A percentile compares a stretch with the other conserved stretches of the same genome.
Evolutionary conservation across 306 rosid species (phyloP).

Genomic region (Sicyos edulis): DNA sequence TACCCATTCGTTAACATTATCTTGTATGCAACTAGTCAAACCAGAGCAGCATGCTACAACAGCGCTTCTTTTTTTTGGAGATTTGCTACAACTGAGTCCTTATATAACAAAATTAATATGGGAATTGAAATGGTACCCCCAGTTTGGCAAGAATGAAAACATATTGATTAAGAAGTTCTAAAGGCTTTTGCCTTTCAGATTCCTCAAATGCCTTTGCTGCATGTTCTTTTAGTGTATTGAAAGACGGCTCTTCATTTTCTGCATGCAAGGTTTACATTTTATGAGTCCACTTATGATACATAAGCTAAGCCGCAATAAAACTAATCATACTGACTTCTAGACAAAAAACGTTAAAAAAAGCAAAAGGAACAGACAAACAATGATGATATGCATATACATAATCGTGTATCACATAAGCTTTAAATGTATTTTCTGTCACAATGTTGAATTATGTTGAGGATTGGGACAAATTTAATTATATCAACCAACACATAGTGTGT

Average conservation of each 20-base stretch:
- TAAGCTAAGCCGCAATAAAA: not conserved
- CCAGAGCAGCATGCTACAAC: not conserved
- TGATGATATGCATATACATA: not conserved
- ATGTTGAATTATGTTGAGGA: too few relatives aligned
- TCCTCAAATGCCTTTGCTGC: conserved; percentile 30
- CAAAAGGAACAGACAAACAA: not conserved
- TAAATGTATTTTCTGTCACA: not conserved
- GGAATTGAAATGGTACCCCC: conserved; percentile 42
- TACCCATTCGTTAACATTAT: not conserved
- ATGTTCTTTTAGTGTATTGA: conserved; percentile 27
- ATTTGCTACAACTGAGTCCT: not conserved
- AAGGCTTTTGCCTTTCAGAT: conserved; percentile 33
- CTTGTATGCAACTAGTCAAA: not conserved
- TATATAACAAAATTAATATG: not conserved
- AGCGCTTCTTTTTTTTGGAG: not conserved
- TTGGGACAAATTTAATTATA: too few relatives aligned
- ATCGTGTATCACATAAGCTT: not conserved
- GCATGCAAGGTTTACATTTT: conserved; percentile 23
- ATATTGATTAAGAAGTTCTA: conserved; percentile 52
- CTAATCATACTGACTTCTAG: not conserved
- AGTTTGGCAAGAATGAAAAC: conserved; percentile 37
- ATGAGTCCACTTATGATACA: not conserved
- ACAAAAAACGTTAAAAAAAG: not conserved
- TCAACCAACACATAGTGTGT: too few relatives aligned
- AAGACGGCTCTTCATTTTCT: conserved; percentile 34